Base-by-base conservation (phyloP, 306 rosid genomes). In the Arachis hypogaea region DNA sequence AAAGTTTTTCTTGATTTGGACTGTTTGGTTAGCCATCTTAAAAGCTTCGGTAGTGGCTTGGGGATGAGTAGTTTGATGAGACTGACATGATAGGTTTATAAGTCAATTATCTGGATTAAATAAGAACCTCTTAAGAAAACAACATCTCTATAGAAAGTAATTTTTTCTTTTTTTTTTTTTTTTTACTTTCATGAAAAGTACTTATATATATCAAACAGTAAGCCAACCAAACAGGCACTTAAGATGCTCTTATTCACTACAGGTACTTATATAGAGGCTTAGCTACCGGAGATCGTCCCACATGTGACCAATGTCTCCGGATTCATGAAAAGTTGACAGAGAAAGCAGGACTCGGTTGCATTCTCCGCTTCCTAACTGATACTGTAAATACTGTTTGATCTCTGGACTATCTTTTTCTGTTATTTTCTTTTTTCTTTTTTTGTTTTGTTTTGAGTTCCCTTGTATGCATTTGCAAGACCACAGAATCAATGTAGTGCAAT, bases 211-310 rank as follows among this genome's bases (percentile, higher is more conserved):
- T 2, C 38, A 33, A 33, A 33, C 4, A 4, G 38, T 33, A 33
- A 33, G 2, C 38, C 38, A 33, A 33, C 38, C 12, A 46, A 50
- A 50, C 1, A 50, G 56, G 12, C n/a, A 11, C 11, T 61, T 80
- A 74, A 80, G 66, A 43, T 8, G 11, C 51, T 72, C 5, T 22
- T 74, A 52, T 80, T 61, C n/a, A 9, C 29, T 76, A 3, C 68
- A 94, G 99, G 91, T 94, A 94, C 85, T 80, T 94, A 82, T 94
- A 92, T 33, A 87, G 94, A 88, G 99, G 99, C 55, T 86, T 94
- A 86, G 86, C 99, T 33, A 94, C 96, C 0, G 96, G 99, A 44
- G 99, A 94, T 84, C 92, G 99, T 45, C 96, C 99, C 5, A 92
- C 97, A 3, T 94, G 99, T 7, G 99, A 94, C 22, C 96, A 90